Base-by-base conservation (phyloP, 2,329 filamentous ascomycete genomes). In the Paecilomyces sp. region DNA sequence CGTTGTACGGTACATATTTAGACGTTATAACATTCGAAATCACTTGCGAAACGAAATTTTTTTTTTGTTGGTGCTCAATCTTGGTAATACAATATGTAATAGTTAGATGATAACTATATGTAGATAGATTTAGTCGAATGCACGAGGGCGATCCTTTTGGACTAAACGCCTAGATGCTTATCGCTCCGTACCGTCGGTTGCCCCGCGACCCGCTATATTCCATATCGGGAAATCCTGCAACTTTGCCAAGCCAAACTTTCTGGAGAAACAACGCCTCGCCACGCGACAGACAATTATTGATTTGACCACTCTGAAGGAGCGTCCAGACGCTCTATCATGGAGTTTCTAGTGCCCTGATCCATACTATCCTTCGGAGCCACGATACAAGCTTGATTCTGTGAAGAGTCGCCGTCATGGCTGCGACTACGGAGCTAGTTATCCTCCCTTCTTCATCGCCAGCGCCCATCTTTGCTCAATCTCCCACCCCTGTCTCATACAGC, bases 371-470 rank as follows among this genome's bases (percentile, higher is more conserved):
- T 47, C 18, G 7, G 57, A 11, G 47, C 51, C 57, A 15, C 33
- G 7, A 59, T 24, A 12, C 47, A 24, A 28, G 18, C 4, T 41
- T 50, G 47, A 30, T 53, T 54, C 11, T 22, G 51, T 28, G 11
- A 30, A 13, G 28, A 57, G 58, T 59, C 56, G 33, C 62, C 47
- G 65, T 62, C 64, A 80, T 80, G 77, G 65, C 67, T 61, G 68
- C 67, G 58, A 66, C 69, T 56, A 63, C 70, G 13, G 70, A 77
- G 36, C 66, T 77, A 57, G 71, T 76, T 58, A 61, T 77, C 58
- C 65, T 79, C 56, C 77, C 75, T 28, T 79, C 77, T 18, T 77
- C 77, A 18, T 77, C 77, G 3, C 76, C 77, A 28, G 70, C 69
- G 36, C 66, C 60, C 52, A 55, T 72, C 64, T 65, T 72, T 60